Conservation (phyloP, 73 alveolate genomes). For the Tetrahymena elliotti region DNA sequence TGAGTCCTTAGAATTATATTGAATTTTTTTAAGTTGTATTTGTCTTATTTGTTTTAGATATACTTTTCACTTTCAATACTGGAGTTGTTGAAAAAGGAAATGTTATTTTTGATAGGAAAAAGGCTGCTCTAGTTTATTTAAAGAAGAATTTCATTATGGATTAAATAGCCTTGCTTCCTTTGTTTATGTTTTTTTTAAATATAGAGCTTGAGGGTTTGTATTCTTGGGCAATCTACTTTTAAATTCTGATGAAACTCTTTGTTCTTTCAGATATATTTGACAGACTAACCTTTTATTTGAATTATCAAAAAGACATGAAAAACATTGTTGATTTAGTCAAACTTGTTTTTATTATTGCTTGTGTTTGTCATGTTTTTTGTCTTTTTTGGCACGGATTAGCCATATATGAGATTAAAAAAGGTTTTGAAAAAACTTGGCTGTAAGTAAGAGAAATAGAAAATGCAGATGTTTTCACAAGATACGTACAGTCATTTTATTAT, state of each 20-base stretch:
- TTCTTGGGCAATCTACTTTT: not conserved
- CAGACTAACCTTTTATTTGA: not conserved
- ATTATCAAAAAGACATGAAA: not conserved
- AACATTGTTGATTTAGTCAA: not conserved
- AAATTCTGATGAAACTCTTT: not conserved
- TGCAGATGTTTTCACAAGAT: not conserved
- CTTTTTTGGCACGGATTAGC: not conserved
- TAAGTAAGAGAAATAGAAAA: not conserved
- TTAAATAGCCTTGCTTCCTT: not conserved
- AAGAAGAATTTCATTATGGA: not conserved
- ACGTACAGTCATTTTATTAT: constrained; percentile 55
- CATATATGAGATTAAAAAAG: not conserved
- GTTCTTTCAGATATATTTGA: not conserved
- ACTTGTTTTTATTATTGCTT: not conserved
- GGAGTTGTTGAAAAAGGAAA: not conserved
- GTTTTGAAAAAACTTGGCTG: not conserved
- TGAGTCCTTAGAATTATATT: not conserved
- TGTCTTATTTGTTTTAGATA: not conserved
- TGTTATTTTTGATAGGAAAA: not conserved
- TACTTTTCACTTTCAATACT: not conserved
- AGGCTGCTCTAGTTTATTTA: not conserved
- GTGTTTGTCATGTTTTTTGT: not conserved
- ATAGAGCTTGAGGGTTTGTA: not conserved
- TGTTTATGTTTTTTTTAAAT: not conserved
- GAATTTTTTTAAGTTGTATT: not conserved